Conservation (phyloP, 345 rosid species). For the Lepidium didymum region DNA sequence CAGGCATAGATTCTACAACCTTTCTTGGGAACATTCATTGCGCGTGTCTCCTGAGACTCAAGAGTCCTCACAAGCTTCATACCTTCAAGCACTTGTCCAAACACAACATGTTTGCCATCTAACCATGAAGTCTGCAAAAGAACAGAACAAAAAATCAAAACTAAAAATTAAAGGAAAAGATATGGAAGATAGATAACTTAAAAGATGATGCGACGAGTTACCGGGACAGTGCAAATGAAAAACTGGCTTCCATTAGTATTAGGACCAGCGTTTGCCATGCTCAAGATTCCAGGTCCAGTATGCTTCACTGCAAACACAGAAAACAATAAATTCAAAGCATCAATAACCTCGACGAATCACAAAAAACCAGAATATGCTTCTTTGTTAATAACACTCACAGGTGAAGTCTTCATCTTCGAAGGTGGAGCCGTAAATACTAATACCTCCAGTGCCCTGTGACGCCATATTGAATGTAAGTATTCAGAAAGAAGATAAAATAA, state of each 20-base stretch:
- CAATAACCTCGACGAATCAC: not conserved
- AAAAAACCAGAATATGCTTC: not conserved
- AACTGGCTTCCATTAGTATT: slow-evolving; percentile 93
- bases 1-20: slow-evolving; percentile 73
- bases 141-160: not conserved
- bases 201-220: slow-evolving; percentile 10
- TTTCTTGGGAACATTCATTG: slow-evolving; percentile 51
- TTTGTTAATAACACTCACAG: slow-evolving; percentile 35
- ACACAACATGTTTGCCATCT: slow-evolving; percentile 90
- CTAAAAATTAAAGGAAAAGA: not conserved
- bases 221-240: slow-evolving; percentile 87
- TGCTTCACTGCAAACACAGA: slow-evolving; percentile 60
- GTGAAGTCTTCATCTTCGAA: slow-evolving; percentile 80
- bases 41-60: slow-evolving; percentile 72
- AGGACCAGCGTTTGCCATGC: slow-evolving; percentile 98
- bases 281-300: slow-evolving; percentile 76
- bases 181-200: not conserved
- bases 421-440: slow-evolving; percentile 69
- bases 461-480: not conserved
- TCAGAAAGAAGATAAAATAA: not conserved
- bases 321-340: not conserved
- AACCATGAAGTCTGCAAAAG: slow-evolving; percentile 53
- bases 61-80: slow-evolving; percentile 63
- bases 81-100: slow-evolving; percentile 76
- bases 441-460: slow-evolving; percentile 87